Evolutionary conservation across 2,329 filamentous ascomycete species (phyloP).

Genomic region (Xylaria sp.): DNA sequence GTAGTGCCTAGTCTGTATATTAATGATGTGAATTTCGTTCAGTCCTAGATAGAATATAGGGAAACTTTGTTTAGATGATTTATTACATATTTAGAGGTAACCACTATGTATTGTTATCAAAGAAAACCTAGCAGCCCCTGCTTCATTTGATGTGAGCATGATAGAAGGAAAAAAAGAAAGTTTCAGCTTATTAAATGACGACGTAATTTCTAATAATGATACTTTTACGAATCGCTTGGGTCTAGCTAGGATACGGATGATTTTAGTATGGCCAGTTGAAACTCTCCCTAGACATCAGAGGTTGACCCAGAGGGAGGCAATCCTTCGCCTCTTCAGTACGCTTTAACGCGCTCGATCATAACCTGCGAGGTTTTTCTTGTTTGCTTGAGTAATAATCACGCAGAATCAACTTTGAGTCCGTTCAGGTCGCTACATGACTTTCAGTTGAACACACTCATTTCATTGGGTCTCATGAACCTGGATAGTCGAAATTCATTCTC

Average conservation of each 20-base stretch:
- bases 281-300: neutral
- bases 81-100: neutral
- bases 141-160: too few relatives aligned
- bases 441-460: neutral
- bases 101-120: neutral
- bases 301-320: neutral
- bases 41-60: constrained; percentile 3
- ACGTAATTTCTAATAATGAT: neutral
- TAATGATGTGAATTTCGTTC: constrained; percentile 31
- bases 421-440: neutral
- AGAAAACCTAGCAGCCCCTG: too few relatives aligned
- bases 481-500: neutral
- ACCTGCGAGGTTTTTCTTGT: neutral
- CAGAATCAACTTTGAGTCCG: neutral
- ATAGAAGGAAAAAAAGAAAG: too few relatives aligned
- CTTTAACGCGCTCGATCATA: neutral
- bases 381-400: neutral
- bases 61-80: neutral
- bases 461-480: neutral
- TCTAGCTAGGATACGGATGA: too few relatives aligned
- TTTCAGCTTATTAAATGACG: neutral
- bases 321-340: neutral
- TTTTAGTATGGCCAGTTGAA: neutral
- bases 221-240: too few relatives aligned
- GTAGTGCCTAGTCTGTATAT: constrained; percentile 28